Evolutionary conservation across 1,284 basidiomycete species (phyloP).

Genomic region (Ustilago trichophora): DNA sequence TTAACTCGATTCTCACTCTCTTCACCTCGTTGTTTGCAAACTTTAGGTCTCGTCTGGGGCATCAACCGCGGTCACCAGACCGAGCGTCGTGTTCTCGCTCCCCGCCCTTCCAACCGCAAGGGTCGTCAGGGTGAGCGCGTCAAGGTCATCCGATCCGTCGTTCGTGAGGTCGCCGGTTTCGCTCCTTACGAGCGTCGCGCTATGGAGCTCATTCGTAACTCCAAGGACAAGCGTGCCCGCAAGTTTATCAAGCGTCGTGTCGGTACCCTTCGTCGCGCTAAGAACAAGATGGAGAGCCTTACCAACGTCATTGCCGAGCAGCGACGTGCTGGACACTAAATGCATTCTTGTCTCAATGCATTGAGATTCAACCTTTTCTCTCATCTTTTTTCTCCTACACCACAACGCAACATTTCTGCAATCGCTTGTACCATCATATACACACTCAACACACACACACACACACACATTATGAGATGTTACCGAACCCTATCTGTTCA

Average conservation of each 20-base stretch:
- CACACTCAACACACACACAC: too few relatives aligned
- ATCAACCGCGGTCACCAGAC: conserved; percentile 93
- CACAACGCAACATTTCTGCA: too few relatives aligned
- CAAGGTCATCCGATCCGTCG: conserved; percentile 57
- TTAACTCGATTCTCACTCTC: neutral
- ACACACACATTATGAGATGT: too few relatives aligned
- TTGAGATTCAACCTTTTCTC: too few relatives aligned
- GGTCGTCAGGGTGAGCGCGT: conserved; percentile 76
- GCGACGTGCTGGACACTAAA: conserved; percentile 64
- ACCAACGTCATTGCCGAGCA: conserved; percentile 65
- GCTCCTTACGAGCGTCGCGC: conserved; percentile 98
- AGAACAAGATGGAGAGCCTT: conserved; percentile 64
- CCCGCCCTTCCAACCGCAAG: conserved; percentile 90
- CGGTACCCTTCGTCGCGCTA: conserved; percentile 65
- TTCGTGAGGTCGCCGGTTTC: conserved; percentile 78
- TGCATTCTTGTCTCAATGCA: too few relatives aligned
- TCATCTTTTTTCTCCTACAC: too few relatives aligned
- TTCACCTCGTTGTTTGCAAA: neutral
- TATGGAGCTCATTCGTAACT: conserved; percentile 98
- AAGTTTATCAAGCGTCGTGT: conserved; percentile 66
- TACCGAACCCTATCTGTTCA: too few relatives aligned
- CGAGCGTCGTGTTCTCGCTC: conserved; percentile 80
- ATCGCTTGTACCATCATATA: too few relatives aligned
- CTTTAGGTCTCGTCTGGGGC: conserved; percentile 90
- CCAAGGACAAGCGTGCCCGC: conserved; percentile 74